Conservation (phyloP, 2,329 filamentous ascomycete genomes). For the Venturia asperata region DNA sequence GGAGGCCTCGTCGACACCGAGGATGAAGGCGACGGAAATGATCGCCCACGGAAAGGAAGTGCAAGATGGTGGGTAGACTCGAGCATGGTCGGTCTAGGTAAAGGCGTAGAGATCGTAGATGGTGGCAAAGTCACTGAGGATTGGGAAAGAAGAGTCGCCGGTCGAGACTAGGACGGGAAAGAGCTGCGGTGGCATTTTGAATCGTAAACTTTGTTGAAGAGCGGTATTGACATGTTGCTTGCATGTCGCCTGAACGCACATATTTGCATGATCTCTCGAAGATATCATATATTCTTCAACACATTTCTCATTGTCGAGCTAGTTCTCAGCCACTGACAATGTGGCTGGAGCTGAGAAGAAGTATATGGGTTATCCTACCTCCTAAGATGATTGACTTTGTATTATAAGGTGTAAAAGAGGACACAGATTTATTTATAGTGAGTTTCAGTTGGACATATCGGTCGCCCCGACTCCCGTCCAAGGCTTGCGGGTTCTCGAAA, state of each 20-base stretch:
- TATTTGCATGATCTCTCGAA: not conserved
- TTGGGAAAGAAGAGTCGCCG: constrained; percentile 72
- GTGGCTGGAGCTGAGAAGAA: not conserved
- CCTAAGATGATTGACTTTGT: no score
- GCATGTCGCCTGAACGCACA: not conserved
- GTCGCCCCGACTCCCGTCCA: no score
- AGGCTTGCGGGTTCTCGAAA: not conserved
- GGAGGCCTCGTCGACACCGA: constrained; percentile 51
- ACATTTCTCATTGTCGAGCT: not conserved
- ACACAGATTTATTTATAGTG: no score
- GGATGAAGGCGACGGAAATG: constrained; percentile 54
- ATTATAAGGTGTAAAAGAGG: no score
- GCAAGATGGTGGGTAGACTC: constrained; percentile 71
- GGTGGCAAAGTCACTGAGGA: constrained; percentile 75
- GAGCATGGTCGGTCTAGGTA: constrained; percentile 75
- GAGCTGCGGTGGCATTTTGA: not conserved
- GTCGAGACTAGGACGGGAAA: constrained; percentile 35
- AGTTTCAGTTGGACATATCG: no score
- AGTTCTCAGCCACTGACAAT: not conserved
- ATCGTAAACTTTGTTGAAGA: not conserved
- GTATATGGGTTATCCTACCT: not conserved
- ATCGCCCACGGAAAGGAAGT: constrained; percentile 33
- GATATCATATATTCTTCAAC: not conserved
- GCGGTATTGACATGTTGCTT: not conserved
- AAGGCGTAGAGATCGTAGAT: constrained; percentile 84